phyloP scores from a whole-genome alignment of 139 green algal species.

The Chlorella sp. region DNA sequence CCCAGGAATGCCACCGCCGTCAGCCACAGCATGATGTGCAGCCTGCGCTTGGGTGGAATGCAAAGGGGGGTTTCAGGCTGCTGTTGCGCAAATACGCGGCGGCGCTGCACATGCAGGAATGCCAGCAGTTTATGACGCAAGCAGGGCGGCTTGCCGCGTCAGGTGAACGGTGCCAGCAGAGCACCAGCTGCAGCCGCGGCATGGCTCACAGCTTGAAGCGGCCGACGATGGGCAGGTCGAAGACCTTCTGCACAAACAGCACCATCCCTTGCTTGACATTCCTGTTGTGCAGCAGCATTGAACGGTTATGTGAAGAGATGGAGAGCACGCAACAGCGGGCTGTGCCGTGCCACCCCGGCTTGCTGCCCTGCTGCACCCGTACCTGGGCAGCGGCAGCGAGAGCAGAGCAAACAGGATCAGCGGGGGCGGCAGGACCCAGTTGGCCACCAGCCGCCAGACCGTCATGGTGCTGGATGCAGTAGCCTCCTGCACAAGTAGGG shows the following conservation, averaged over 20 bases:
- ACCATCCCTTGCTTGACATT: constrained; percentile 26
- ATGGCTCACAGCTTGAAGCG: constrained; percentile 40
- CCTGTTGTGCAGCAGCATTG: constrained; percentile 15
- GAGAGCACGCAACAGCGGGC: too few species aligned
- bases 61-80: too few species aligned
- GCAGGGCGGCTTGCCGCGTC: too few species aligned
- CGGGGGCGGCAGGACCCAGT: constrained; percentile 42
- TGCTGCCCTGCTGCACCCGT: too few species aligned
- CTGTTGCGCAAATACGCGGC: too few species aligned
- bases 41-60: neutral
- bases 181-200: too few species aligned
- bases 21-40: constrained; percentile 67
- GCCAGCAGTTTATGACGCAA: too few species aligned
- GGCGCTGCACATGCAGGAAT: too few species aligned
- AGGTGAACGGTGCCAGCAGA: too few species aligned
- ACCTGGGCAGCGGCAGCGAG: constrained; percentile 43
- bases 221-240: constrained; percentile 45
- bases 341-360: too few species aligned
- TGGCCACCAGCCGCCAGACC: constrained; percentile 44
- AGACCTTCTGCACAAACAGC: constrained; percentile 37
- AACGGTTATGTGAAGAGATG: too few species aligned
- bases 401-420: constrained; percentile 41
- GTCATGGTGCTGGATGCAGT: neutral
- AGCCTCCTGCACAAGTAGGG: neutral
- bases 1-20: constrained; percentile 51